Evolutionary conservation across 306 rosid species (phyloP), one percentile per base, ranked within the genome.

Genomic region (Prunus davidiana): DNA sequence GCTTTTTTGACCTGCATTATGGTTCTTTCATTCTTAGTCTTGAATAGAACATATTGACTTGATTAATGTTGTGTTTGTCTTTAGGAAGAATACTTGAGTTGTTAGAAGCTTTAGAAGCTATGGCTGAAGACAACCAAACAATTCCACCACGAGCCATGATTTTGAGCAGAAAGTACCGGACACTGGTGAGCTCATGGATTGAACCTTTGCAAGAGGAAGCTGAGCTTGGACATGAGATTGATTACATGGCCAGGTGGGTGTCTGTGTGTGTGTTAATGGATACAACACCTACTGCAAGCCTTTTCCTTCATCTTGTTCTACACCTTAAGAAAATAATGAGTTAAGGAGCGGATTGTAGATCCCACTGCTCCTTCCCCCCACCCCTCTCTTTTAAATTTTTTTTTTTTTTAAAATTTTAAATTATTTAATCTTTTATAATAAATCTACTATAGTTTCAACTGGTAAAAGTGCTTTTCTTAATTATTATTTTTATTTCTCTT

Each of bases 161-260:
- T 72, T 86, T 89, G 89, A 94, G 95, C 89, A 92, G 91, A 88
- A 94, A 92, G 85, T 94, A 94, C 84, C 85, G 98, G 47, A 89
- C 97, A 67, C 81, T 94, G 52, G 97, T 92, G 78, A 94, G 98
- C 86, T 94, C 97, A 65, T 94, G 98, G 98, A 89, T 94, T 89
- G 98, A 94, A 85, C 98, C 98, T 77, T 86, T 94, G 79, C 97
- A 92, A 79, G 96, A 92, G 66, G 98, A 94, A 89, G 97, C 97
- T 66, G 98, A 92, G 79, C 96, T 90, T 83, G 98, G 98, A 82
- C 87, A 89, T 41, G 98, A 95, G 88, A 88, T 95, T 79, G 98
- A 95, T 90, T 92, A 88, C 83, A 79, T 92, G 81, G 93, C 98
- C 72, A 92, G 98, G 98, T 95, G 24, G 97, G 97, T 92, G 55